phyloP scores from a whole-genome alignment of 768 basidiomycete species.

The Cystobasidium onofrii region DNA sequence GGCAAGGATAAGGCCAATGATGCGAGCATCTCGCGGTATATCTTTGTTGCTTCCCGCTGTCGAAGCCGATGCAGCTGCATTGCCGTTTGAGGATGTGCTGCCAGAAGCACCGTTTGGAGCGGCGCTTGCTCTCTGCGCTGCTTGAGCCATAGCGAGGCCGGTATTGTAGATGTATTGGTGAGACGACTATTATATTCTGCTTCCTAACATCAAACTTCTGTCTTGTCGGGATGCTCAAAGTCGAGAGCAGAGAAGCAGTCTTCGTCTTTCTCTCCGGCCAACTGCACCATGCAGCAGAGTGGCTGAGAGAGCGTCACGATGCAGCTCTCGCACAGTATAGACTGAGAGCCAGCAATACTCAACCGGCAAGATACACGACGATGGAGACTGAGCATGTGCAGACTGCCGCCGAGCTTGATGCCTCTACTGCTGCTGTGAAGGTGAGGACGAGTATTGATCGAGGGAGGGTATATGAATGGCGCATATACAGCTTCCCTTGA shows the following conservation, averaged over 20 bases:
- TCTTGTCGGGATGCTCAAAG: background rate
- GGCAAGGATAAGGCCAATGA: slow-evolving; percentile 48
- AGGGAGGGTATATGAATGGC: background rate
- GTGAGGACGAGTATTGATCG: background rate
- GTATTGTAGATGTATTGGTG: background rate
- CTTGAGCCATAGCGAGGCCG: background rate
- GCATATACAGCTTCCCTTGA: background rate
- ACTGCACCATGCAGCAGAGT: background rate
- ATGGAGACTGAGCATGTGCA: background rate
- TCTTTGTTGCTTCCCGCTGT: background rate
- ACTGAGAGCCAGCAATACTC: background rate
- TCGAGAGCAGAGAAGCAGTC: background rate
- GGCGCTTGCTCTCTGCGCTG: background rate
- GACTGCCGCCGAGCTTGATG: background rate
- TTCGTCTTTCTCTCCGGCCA: background rate
- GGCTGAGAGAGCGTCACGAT: background rate
- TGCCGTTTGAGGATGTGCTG: background rate
- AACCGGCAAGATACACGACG: background rate
- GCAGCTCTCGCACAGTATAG: background rate
- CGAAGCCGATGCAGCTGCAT: background rate
- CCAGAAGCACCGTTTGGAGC: background rate
- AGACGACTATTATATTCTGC: too few relatives aligned
- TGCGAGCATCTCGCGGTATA: slow-evolving; percentile 48
- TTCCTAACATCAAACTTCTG: too few relatives aligned
- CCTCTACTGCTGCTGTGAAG: background rate